These are phyloP conservation scores for Colletotrichum limetticola DNA, from an alignment of 2,329 filamentous ascomycete genomes.

Conservation along the genomic window DNA sequence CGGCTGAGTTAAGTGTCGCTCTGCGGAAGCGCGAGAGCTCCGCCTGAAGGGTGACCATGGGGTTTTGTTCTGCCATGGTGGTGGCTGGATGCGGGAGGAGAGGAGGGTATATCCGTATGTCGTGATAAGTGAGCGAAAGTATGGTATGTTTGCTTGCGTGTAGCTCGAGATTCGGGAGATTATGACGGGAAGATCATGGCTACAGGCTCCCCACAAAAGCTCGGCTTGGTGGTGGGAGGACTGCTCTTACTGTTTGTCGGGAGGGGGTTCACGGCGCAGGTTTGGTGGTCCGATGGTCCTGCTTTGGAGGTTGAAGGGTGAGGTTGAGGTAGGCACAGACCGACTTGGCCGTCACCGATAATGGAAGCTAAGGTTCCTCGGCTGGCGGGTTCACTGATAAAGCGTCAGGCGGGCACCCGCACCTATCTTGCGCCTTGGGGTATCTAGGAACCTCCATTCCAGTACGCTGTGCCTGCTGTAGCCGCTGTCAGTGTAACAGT, in stretches of 20 bases:
- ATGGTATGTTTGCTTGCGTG: constrained; percentile 12
- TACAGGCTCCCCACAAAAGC: background rate
- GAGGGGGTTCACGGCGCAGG: background rate
- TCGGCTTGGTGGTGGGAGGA: background rate
- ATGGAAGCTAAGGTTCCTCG: background rate
- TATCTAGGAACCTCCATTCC: background rate
- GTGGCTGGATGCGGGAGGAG: background rate
- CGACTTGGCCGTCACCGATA: background rate
- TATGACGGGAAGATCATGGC: constrained; percentile 25
- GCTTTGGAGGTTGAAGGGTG: constrained; percentile 2
- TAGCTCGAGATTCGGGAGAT: constrained; percentile 12
- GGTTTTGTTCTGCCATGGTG: constrained; percentile 52
- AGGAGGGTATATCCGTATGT: background rate
- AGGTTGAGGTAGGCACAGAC: background rate
- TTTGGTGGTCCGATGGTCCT: background rate
- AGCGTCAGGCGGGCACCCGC: background rate
- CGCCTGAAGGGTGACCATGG: constrained; percentile 70
- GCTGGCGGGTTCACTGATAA: background rate
- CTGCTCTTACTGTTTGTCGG: background rate
- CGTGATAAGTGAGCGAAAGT: constrained; percentile 5
- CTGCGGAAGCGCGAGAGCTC: constrained; percentile 80
- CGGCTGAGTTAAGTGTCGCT: constrained; percentile 74
- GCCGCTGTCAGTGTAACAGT: background rate
- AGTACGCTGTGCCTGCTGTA: background rate
- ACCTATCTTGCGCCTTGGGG: background rate